A percentile compares a stretch with the other conserved stretches of the same genome.
Evolutionary conservation across 1,284 basidiomycete species (phyloP).

Genomic region (Malassezia cuniculi): DNA sequence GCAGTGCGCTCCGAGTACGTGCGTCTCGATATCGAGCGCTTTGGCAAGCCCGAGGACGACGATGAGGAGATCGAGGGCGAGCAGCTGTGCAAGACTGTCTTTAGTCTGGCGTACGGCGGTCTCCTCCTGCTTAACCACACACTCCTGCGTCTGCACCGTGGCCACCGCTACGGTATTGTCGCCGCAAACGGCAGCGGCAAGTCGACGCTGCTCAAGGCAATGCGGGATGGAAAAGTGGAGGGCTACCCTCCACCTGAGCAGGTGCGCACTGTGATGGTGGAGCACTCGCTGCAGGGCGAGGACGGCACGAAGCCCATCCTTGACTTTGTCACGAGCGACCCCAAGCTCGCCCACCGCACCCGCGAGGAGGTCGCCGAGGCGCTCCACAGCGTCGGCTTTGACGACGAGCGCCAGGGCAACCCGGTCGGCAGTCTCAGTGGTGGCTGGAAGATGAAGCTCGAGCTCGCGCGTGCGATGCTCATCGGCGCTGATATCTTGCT

Average conservation of each 20-base stretch:
- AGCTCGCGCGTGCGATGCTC: constrained; percentile 54
- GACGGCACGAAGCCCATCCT: constrained; percentile 66
- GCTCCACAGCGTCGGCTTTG: constrained; percentile 56
- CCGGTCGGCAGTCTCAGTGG: constrained; percentile 82
- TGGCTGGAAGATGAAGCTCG: constrained; percentile 95
- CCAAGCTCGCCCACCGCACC: constrained; percentile 36
- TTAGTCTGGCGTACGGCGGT: constrained; percentile 93
- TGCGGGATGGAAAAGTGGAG: constrained; percentile 82
- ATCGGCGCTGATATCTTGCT: constrained; percentile 68
- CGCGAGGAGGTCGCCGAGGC: constrained; percentile 31
- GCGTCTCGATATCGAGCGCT: constrained; percentile 34
- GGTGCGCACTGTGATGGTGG: constrained; percentile 82
- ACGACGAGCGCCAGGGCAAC: constrained; percentile 70
- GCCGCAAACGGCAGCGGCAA: constrained; percentile 93
- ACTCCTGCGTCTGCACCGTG: constrained; percentile 74
- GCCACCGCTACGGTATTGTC: constrained; percentile 77
- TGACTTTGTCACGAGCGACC: constrained; percentile 75
- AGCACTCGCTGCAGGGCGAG: constrained; percentile 87
- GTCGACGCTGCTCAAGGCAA: constrained; percentile 87
- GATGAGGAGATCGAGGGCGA: constrained; percentile 56
- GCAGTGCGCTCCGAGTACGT: constrained; percentile 33
- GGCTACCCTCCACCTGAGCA: constrained; percentile 83
- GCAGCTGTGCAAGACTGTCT: constrained; percentile 76
- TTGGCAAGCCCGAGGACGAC: constrained; percentile 49
- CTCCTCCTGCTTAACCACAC: constrained; percentile 91